Evolutionary conservation across 2,329 filamentous ascomycete species (phyloP).

Genomic region (Lecanosticta acicola): DNA sequence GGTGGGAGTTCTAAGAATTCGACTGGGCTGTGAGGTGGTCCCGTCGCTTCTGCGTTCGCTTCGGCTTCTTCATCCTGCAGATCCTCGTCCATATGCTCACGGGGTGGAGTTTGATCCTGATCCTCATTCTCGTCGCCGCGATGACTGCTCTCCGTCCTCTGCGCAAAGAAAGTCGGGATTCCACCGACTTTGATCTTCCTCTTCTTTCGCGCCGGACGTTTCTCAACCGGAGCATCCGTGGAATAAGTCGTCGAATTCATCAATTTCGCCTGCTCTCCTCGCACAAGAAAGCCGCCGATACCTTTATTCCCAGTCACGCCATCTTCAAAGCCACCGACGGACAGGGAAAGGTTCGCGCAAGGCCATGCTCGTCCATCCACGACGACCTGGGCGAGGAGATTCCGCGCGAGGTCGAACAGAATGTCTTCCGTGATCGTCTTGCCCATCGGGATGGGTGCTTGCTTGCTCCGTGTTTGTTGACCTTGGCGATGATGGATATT

Average conservation of each 20-base stretch:
- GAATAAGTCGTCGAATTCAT: constrained; percentile 29
- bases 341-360: constrained; percentile 82
- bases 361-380: constrained; percentile 80
- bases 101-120: constrained; percentile 2
- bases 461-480: constrained; percentile 67
- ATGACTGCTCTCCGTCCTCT: constrained; percentile 16
- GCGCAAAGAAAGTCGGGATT: constrained; percentile 34
- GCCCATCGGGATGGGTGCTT: constrained; percentile 69
- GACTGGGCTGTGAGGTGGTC: no score
- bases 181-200: constrained; percentile 31
- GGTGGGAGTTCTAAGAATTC: constrained; percentile 5
- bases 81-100: constrained; percentile 1
- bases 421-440: constrained; percentile 64
- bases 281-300: constrained; percentile 80
- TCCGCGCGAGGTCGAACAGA: constrained; percentile 70
- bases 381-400: constrained; percentile 69
- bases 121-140: constrained; percentile 16
- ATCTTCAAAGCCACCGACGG: constrained; percentile 89
- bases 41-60: not conserved
- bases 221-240: constrained; percentile 23
- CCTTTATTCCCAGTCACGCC: constrained; percentile 76
- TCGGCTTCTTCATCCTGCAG: not conserved
- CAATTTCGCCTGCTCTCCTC: constrained; percentile 52
- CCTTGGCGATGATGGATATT: constrained; percentile 76
- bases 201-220: constrained; percentile 31